Base-by-base conservation (phyloP, 2,329 filamentous ascomycete species). In the Sarocladiaceae sp. region DNA sequence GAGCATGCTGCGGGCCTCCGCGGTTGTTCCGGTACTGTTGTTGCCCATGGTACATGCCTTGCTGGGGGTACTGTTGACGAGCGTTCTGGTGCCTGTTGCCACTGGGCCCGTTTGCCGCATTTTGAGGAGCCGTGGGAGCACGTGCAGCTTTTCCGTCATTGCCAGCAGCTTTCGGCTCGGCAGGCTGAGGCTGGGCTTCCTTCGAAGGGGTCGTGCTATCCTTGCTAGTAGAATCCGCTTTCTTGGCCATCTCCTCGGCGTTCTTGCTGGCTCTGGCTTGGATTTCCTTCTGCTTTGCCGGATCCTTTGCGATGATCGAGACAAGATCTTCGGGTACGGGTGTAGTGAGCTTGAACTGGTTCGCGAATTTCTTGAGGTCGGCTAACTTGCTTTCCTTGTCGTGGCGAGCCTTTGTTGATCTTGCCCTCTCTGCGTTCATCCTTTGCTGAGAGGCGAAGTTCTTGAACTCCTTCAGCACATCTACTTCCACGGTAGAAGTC, bases 221-320 rank as follows among this genome's bases (percentile, higher is more conserved):
- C 57, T 81, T 77, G 39, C 71, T 64, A 7, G 71, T 59, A n/a
- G n/a, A n/a, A 8, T 67, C 60, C 52, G 68, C 52, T 57, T 69
- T 70, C 60, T 83, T 78, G 3, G 73, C 71, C 51, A 80, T 69
- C 56, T 84, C 81, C 56, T 90, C 84, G 2, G 84, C 85, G 58
- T 93, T 87, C 63, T 84, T 82, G 55, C 89, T 83, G 1, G 90
- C 90, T 68, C 92, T 95, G 60, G 91, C 87, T 63, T 96, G 87
- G 57, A 99, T 97, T 64, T 92, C 84, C 62, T 91, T 85, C 70
- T 97, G 94, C 73, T 97, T 99, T 42, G 76, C 80, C n/a, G 91
- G 91, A 65, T 99, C 94, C 67, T 97, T 99, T 54, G 94, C 93
- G 55, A 99, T 87, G 59, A 99, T 99, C 1, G 90, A 87, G 25